Evolutionary conservation across 2,329 filamentous ascomycete species (phyloP).

Genomic region (Fusarium chuoi): DNA sequence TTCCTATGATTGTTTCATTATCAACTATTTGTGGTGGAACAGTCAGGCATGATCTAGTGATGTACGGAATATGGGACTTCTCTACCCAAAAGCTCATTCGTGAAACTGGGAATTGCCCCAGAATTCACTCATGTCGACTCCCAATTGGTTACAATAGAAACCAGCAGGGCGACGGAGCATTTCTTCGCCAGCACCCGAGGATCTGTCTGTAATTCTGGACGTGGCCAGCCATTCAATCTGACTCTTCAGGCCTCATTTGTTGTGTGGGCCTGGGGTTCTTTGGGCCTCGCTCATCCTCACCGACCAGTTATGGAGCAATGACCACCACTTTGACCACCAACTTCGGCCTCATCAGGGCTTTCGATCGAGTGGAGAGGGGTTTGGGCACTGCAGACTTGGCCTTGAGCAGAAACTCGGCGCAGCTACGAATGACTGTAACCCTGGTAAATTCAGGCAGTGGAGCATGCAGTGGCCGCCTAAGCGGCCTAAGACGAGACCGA

Average conservation of each 20-base stretch:
- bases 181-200: constrained; percentile 32
- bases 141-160: constrained; percentile 24
- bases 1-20: constrained; percentile 34
- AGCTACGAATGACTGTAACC: constrained; percentile 24
- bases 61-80: constrained; percentile 16
- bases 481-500: constrained; percentile 39
- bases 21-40: constrained; percentile 33
- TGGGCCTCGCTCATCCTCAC: constrained; percentile 32
- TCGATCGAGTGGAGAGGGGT: constrained; percentile 17
- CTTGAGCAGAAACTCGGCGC: constrained; percentile 27
- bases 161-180: constrained; percentile 30
- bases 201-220: constrained; percentile 23
- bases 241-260: constrained; percentile 33
- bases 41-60: constrained; percentile 25
- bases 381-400: constrained; percentile 22
- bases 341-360: constrained; percentile 21
- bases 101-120: constrained; percentile 29
- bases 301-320: constrained; percentile 23
- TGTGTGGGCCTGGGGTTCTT: constrained; percentile 17
- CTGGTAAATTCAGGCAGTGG: constrained; percentile 30
- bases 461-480: constrained; percentile 31
- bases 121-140: constrained; percentile 21
- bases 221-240: constrained; percentile 15
- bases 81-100: constrained; percentile 22
- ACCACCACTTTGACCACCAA: constrained; percentile 32